Percentiles rank a stretch among this genome's conserved stretches.
These are phyloP conservation scores for Colletotrichum filicis DNA, from an alignment of 2,329 filamentous ascomycete genomes.

Conservation along the genomic window DNA sequence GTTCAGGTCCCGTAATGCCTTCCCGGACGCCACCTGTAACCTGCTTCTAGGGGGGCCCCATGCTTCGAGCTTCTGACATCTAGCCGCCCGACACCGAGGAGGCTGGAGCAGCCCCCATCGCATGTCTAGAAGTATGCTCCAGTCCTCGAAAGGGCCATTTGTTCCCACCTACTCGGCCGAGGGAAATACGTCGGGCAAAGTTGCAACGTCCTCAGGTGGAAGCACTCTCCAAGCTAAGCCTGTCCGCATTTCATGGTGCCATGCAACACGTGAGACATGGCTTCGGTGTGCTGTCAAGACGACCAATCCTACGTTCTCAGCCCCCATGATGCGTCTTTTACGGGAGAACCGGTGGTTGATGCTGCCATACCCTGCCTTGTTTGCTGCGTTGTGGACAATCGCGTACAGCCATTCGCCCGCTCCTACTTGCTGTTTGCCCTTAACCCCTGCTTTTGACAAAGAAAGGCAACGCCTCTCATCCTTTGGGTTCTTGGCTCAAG, in stretches of 20 bases:
- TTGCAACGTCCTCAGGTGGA: background rate
- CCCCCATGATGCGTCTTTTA: conserved; percentile 4
- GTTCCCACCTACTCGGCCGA: conserved; percentile 27
- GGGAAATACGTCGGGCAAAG: background rate
- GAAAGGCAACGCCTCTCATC: background rate
- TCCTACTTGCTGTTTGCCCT: background rate
- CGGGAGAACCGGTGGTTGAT: background rate
- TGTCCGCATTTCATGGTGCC: conserved; percentile 15
- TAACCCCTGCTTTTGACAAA: background rate
- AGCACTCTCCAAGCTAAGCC: conserved; percentile 5
- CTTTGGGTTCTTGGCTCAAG: background rate
- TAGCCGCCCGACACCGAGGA: conserved; percentile 2
- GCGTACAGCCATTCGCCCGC: conserved; percentile 9
- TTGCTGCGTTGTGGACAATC: background rate
- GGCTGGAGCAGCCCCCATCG: background rate
- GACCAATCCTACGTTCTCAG: conserved; percentile 8
- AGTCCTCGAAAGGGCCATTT: background rate
- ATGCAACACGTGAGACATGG: conserved; percentile 21
- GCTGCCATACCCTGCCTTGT: background rate
- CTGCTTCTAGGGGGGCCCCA: background rate
- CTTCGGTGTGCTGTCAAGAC: conserved; percentile 25
- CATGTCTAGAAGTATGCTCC: background rate
- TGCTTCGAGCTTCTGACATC: background rate
- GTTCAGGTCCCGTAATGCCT: conserved; percentile 8
- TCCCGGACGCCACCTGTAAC: conserved; percentile 7